phyloP scores from a whole-genome alignment of 2,329 filamentous ascomycete species.

The Seiridium unicorne region DNA sequence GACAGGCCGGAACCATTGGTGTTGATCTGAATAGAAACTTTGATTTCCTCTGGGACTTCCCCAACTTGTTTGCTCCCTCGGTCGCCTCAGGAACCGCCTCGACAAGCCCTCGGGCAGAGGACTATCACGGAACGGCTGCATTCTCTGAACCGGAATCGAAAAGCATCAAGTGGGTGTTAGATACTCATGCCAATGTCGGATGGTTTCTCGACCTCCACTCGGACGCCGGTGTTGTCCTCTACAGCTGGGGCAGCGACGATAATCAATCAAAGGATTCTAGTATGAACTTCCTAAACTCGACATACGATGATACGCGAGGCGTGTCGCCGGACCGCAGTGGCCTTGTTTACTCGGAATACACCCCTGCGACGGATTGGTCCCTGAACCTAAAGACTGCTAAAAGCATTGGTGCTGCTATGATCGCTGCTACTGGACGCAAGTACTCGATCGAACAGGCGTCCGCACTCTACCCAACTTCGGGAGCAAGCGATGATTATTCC shows the following conservation, averaged over 20 bases:
- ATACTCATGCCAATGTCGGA: constrained; percentile 45
- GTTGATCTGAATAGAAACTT: constrained; percentile 58
- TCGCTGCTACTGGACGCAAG: constrained; percentile 30
- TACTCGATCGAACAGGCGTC: constrained; percentile 38
- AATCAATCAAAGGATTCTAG: constrained; percentile 41
- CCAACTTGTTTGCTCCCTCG: constrained; percentile 35
- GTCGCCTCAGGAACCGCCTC: constrained; percentile 39
- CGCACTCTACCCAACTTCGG: constrained; percentile 44
- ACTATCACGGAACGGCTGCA: constrained; percentile 48
- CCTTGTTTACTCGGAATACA: constrained; percentile 43
- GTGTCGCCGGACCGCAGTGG: constrained; percentile 34
- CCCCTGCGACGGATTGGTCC: constrained; percentile 33
- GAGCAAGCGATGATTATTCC: constrained; percentile 45
- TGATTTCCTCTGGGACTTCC: constrained; percentile 56
- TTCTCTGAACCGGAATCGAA: constrained; percentile 57
- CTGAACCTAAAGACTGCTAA: constrained; percentile 29
- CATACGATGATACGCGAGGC: constrained; percentile 51
- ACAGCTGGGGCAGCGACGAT: constrained; percentile 57
- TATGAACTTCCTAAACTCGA: constrained; percentile 52
- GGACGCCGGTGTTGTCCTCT: constrained; percentile 49
- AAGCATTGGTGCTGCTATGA: constrained; percentile 38
- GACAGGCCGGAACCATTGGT: constrained; percentile 30
- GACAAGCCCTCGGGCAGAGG: constrained; percentile 39
- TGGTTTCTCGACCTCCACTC: constrained; percentile 62
- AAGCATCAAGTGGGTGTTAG: constrained; percentile 51